Evolutionary conservation across 1,284 basidiomycete species (phyloP), one percentile per base, ranked within the genome.

Genomic region (Grifola frondosa): DNA sequence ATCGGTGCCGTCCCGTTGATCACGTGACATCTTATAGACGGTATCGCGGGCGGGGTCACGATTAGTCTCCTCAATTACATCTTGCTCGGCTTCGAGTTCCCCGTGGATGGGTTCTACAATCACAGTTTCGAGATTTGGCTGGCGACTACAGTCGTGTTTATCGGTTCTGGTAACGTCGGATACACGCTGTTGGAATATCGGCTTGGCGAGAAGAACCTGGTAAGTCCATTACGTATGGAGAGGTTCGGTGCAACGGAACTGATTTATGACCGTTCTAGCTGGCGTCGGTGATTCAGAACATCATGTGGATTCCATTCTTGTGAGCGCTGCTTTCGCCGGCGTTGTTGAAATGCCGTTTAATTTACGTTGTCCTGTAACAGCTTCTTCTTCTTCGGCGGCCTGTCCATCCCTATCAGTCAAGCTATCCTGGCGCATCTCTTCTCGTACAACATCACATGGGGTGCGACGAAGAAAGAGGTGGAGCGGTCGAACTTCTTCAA

Each of bases 401-500:
- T 79, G 43, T 69, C 69, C 15, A 68, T 74, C 51, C 75, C 73
- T 20, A 64, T 80, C 37, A 61, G 65, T 25, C 65, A 70, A 19
- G 74, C 77, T 2, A 68, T 81, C 29, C 62, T 77, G 20, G 68
- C 75, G 13, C 78, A 81, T 50, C 48, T 76, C 46, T 66, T 79
- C 55, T 74, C 75, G 26, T 75, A 75, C 68, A 75, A 80, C 63
- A 80, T 80, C 69, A 69, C 68, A 15, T 78, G 74, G 75, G 64
- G 62, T 22, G 69, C 69, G 38, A 72, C 69, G 20, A 64, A 60
- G 53, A 75, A 76, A 59, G 73, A 74, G 40, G 74, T 77, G 47
- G 69, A 75, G 53, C 66, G 70, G 39, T 74, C 72, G 43, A 80
- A 80, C 57, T 80, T 81, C 65, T 81, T 79, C 70, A 68, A 73